Evolutionary conservation across 192 early-diverging fungal species (phyloP).

Genomic region (Coemansia sp.): DNA sequence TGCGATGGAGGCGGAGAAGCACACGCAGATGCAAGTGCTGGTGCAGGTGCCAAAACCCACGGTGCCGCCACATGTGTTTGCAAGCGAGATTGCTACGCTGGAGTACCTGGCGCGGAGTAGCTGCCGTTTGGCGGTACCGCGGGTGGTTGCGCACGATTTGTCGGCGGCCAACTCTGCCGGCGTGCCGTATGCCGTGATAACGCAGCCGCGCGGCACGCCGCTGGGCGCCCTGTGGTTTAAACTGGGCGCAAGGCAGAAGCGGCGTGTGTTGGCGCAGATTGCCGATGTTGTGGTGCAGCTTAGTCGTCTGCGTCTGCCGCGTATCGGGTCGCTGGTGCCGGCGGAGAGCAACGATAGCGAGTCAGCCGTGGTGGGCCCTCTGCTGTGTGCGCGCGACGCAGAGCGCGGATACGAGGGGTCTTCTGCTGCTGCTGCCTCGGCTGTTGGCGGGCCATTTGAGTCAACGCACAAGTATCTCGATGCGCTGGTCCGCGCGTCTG

Average conservation of each 20-base stretch:
- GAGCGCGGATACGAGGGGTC: constrained; percentile 22
- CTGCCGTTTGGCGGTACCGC: constrained; percentile 10
- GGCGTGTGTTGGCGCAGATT: constrained; percentile 33
- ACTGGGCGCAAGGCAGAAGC: constrained; percentile 18
- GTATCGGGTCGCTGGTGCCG: constrained; percentile 25
- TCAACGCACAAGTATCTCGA: constrained; percentile 17
- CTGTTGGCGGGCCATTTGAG: constrained; percentile 20
- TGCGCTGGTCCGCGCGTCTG: constrained; percentile 30
- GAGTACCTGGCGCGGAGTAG: constrained; percentile 29
- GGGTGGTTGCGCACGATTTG: constrained; percentile 24
- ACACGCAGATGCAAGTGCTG: not conserved
- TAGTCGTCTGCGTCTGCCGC: constrained; percentile 26
- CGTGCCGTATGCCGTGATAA: constrained; percentile 37
- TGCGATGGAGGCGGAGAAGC: constrained; percentile 3
- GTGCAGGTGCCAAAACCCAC: constrained; percentile 39
- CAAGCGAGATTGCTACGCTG: constrained; percentile 41
- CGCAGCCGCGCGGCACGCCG: constrained; percentile 12
- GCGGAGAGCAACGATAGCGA: constrained; percentile 1
- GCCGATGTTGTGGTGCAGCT: constrained; percentile 37
- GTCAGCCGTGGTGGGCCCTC: constrained; percentile 20
- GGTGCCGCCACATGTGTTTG: constrained; percentile 25
- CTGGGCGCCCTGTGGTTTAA: constrained; percentile 24
- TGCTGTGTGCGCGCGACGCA: constrained; percentile 30
- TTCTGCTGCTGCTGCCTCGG: not conserved
- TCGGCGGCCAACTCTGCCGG: constrained; percentile 30